A percentile compares a stretch with the other conserved stretches of the same genome.
These are phyloP conservation scores for Pseudisothecium myosuroides DNA, from an alignment of 225 moss, liverwort and hornwort genomes.

Conservation along the genomic window DNA sequence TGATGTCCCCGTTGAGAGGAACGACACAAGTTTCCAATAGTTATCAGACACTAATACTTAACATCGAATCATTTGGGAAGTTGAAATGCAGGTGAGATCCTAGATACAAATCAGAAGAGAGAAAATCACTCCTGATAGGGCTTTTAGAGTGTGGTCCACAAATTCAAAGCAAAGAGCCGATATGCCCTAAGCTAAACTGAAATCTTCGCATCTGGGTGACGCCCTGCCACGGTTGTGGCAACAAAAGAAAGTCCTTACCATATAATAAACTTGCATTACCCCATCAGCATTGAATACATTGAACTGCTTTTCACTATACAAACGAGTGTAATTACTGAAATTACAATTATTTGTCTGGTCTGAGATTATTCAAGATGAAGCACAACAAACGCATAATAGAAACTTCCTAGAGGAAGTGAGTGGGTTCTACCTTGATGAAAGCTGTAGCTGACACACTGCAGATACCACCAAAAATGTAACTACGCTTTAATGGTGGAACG, in stretches of 20 bases:
- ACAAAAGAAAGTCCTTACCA: not conserved
- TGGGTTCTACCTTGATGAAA: conserved; percentile 63
- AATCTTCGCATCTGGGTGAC: not conserved
- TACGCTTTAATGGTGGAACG: conserved; percentile 75
- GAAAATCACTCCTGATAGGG: not conserved
- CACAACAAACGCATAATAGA: not conserved
- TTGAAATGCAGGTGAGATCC: not conserved
- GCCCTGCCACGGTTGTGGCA: not conserved
- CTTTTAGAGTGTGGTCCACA: not conserved
- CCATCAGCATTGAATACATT: not conserved
- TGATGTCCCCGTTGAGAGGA: conserved; percentile 8
- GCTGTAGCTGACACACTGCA: conserved; percentile 94
- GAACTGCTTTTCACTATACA: not conserved
- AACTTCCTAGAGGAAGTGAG: not conserved
- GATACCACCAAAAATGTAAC: conserved; percentile 94
- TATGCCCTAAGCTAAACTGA: not conserved
- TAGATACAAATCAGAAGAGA: not conserved
- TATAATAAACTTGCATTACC: not conserved
- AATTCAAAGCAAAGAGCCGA: not conserved
- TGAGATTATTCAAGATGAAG: not conserved
- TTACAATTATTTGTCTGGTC: not conserved
- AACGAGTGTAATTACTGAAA: not conserved
- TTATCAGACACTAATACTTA: not conserved
- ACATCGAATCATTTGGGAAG: not conserved
- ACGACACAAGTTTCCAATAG: not conserved